Evolutionary conservation across 164 flowering plant species (phyloP).

Genomic region (Vitis cinerea): DNA sequence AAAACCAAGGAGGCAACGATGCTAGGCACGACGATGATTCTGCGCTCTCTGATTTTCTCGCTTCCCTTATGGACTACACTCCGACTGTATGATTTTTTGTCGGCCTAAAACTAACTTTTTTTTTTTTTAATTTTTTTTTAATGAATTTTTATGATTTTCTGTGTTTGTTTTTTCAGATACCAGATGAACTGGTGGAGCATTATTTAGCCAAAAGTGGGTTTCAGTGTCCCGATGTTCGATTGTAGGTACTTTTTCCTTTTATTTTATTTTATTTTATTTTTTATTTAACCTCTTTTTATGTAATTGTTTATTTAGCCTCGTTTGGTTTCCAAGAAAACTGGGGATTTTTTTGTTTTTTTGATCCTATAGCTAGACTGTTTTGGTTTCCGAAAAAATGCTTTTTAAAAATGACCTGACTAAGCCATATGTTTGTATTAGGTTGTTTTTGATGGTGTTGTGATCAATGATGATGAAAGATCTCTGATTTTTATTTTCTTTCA

Average conservation of each 20-base stretch:
- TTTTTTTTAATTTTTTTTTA: background rate
- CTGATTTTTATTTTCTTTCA: too few species aligned
- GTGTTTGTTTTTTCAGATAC: constrained; percentile 50
- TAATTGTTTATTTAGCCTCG: background rate
- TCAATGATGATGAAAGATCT: too few species aligned
- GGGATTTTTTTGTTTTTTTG: too few species aligned
- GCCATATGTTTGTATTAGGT: too few species aligned
- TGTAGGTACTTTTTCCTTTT: constrained; percentile 55
- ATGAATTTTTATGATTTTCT: background rate
- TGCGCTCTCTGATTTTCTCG: constrained; percentile 75
- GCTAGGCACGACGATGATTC: constrained; percentile 77
- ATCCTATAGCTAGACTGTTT: too few species aligned
- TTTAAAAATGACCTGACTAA: too few species aligned
- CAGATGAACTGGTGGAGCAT: constrained; percentile 93
- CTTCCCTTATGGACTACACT: constrained; percentile 87
- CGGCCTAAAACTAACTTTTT: background rate
- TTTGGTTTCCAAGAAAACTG: too few species aligned
- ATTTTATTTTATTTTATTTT: background rate
- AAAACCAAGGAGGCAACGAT: constrained; percentile 44
- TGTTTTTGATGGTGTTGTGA: too few species aligned
- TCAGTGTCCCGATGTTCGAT: constrained; percentile 89
- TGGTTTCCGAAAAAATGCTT: too few species aligned
- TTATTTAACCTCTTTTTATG: background rate
- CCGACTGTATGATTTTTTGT: constrained; percentile 57
- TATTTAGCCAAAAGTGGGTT: constrained; percentile 88